These are phyloP conservation scores for Trichoderma cornu-damae DNA, from an alignment of 2,329 filamentous ascomycete genomes.

Conservation along the genomic window DNA sequence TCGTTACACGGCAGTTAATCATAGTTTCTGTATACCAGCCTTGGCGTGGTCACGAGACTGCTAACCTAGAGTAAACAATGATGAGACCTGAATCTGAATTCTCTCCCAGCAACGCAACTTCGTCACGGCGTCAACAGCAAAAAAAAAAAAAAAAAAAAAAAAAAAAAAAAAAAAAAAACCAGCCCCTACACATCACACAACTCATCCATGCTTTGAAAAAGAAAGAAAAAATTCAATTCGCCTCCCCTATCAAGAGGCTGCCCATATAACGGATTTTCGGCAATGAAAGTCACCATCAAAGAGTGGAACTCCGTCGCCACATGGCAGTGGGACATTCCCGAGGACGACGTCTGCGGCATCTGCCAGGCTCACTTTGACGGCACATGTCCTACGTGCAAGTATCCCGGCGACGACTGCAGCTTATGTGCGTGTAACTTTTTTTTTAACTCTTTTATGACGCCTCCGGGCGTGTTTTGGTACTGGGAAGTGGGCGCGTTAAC, in stretches of 20 bases:
- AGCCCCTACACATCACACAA: neutral
- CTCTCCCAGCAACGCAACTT: neutral
- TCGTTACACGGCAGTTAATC: no score
- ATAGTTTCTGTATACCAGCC: neutral
- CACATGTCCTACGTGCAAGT: conserved; percentile 97
- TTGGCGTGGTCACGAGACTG: neutral
- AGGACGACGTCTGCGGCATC: conserved; percentile 97
- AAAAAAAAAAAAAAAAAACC: no score
- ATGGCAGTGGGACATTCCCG: conserved; percentile 96
- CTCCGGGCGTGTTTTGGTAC: no score
- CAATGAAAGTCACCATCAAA: conserved; percentile 93
- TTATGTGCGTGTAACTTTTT: conserved; percentile 56
- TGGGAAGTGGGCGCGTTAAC: neutral
- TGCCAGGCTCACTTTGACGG: conserved; percentile 97
- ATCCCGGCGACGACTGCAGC: conserved; percentile 91
- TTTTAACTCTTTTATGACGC: no score
- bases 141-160: no score
- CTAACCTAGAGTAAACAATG: conserved; percentile 3
- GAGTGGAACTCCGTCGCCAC: conserved; percentile 92
- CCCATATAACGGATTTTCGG: no score
- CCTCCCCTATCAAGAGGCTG: neutral
- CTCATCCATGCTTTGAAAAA: neutral
- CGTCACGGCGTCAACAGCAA: neutral
- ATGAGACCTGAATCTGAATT: no score
- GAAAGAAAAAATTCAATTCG: no score